Base-by-base conservation (phyloP, 768 basidiomycete species). In the Clitopilus hobsonii region DNA sequence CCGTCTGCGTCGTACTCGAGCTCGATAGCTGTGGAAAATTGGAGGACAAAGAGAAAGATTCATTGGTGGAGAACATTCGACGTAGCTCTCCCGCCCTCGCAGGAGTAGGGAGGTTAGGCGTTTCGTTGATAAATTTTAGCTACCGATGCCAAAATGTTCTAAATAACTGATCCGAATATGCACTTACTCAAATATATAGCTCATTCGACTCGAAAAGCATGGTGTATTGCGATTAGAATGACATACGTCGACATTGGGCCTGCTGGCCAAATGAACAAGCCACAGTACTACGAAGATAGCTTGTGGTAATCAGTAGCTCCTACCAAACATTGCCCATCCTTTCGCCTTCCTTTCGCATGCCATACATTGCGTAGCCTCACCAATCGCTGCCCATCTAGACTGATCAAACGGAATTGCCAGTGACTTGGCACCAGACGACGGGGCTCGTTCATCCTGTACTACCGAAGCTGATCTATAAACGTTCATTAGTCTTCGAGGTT, bases 391-490 rank as follows among this genome's bases (percentile, higher is more conserved):
- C 84, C 87, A 98, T 29, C 80, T 82, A 3, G 74, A 78, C 71
- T 98, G 97, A 63, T 98, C 91, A 68, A 95, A 95, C 5, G 97
- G 97, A 74, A 98, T 98, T 62, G 89, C 89, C 3, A 99, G 86
- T 0, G 93, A 94, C 69, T 99, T 99, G 56, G 97, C 97, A 50
- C 97, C 97, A 11, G 97, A 94, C 13, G 94, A 95, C 0, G 97
- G 97, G 14, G 95, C 96, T 25, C 92, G 90, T 67, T 94, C 94
- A 65, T 99, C 97, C 4, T 36, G n/a, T n/a, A n/a, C n/a, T 62
- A 88, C 86, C 3, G 85, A 88, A 67, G 94, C 92, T 57, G 90
- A 79, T 58, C 89, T 93, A 61, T 56, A 62, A 45, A 56, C 55
- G 27, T 2, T 6, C 5, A 10, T 16, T 27, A n/a, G 53, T 57